These are phyloP conservation scores for Lepraria neglecta DNA, from an alignment of 495 filamentous ascomycete genomes.

Conservation along the genomic window DNA sequence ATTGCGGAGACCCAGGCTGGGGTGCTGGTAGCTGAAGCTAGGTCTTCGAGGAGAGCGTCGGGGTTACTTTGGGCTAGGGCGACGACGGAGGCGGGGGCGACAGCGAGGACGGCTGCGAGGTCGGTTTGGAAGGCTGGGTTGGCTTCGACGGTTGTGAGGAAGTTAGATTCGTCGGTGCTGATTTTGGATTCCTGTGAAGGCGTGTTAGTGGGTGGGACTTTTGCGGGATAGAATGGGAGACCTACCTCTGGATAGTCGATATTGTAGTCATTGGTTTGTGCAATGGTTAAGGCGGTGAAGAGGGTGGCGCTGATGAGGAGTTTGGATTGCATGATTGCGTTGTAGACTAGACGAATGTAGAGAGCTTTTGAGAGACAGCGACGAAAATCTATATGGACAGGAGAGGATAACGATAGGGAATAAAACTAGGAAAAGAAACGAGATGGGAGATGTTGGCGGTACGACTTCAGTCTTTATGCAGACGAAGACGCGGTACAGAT, in stretches of 20 bases:
- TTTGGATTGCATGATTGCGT: conserved; percentile 6
- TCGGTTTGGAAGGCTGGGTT: conserved; percentile 19
- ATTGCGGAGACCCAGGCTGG: conserved; percentile 13
- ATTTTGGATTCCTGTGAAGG: conserved; percentile 11
- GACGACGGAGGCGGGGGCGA: conserved; percentile 13
- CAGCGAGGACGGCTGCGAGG: conserved; percentile 2
- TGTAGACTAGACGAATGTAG: neutral
- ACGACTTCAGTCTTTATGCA: too few species aligned
- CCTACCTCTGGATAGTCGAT: conserved; percentile 9
- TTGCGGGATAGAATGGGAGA: neutral
- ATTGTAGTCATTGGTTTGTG: conserved; percentile 14
- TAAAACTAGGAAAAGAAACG: too few species aligned
- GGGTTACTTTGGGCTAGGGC: conserved; percentile 4
- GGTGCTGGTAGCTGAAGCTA: neutral
- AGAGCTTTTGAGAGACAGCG: neutral
- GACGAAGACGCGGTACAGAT: too few species aligned
- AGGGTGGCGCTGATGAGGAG: conserved; percentile 2
- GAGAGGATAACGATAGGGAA: neutral
- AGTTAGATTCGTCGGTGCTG: neutral
- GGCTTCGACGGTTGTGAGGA: conserved; percentile 8
- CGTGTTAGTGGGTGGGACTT: neutral
- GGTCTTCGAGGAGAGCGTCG: conserved; percentile 7
- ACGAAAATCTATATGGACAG: neutral
- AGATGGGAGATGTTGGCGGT: too few species aligned
- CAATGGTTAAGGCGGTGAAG: neutral